Conservation (phyloP, 306 rosid species). For the Gleditsia sinensis region DNA sequence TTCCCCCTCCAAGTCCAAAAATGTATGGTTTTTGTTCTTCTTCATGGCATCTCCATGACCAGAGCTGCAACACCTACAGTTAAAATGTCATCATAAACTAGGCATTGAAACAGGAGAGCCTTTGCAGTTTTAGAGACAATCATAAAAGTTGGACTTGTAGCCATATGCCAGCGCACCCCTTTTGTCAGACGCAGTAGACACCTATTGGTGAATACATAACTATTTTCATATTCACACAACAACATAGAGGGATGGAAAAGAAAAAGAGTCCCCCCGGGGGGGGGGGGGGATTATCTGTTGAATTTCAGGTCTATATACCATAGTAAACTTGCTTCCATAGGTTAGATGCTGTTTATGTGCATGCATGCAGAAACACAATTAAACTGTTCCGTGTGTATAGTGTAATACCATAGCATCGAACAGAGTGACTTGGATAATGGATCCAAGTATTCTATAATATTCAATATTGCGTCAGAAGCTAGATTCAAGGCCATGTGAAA, state of each 20-base stretch:
- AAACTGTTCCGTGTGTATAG: not conserved
- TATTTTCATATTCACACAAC: not conserved
- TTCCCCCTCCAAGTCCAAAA: not conserved
- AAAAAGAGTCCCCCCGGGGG: too few relatives aligned
- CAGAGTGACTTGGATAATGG: not conserved
- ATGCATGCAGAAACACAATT: constrained; percentile 14
- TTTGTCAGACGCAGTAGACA: not conserved
- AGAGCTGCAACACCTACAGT: not conserved
- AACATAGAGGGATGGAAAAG: not conserved
- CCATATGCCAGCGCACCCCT: not conserved
- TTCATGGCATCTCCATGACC: not conserved
- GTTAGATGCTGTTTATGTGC: not conserved
- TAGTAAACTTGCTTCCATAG: not conserved
- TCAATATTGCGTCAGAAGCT: constrained; percentile 19
- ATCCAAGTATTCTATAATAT: not conserved
- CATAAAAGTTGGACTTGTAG: not conserved
- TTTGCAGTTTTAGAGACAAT: not conserved
- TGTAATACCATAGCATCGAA: not conserved
- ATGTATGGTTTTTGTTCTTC: not conserved
- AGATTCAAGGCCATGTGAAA: constrained; percentile 6
- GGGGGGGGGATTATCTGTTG: not conserved
- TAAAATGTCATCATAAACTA: not conserved
- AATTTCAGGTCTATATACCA: not conserved
- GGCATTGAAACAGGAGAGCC: not conserved
- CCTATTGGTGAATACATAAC: not conserved